Base-by-base conservation (phyloP, 164 flowering plant species). In the Aristolochia californica region DNA sequence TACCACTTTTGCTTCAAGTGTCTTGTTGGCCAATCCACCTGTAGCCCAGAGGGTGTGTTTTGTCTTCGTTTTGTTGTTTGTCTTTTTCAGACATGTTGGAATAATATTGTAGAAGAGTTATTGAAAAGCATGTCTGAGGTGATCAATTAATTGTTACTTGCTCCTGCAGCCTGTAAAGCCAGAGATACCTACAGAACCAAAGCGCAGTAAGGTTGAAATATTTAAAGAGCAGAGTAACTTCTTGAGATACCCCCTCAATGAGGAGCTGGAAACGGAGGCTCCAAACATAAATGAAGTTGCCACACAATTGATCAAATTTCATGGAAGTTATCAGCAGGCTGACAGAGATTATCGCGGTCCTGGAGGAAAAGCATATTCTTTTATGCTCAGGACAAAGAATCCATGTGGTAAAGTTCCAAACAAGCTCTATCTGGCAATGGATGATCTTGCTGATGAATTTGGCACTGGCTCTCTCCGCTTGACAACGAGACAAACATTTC, bases 301-400 rank as follows among this genome's bases (percentile, higher is more conserved):
- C 45, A 81, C 85, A 21, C 99, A 94, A 66, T 47, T 94, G 63
- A 94, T 94, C 71, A 94, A 94, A 78, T 94, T 94, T 68, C 99
- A 94, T 70, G 99, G 99, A 65, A 94, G 99, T 77, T 94, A 94
- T 69, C 90, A 79, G 57, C 99, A 94, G 74, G 68, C 77, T 56
- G 74, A 94, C 64, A 76, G 99, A 64, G 96, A 86, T 30, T 83
- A 80, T 20, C 95, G 95, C 57, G 95, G 40, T 34, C 40, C 40
- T 5, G 40, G 95, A 15, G 23, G 67, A 30, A 90, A 69, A 62
- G 69, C 81, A 15, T 94, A 94, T 75, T 79, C 84, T 7, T 94
- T 94, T 65, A 94, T 94, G 99, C 91, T 94, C 69, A 82, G 99
- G 21, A 94, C 97, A 0, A 94, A 90, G 73, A 94, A 90, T 62